Evolutionary conservation across 257 asterid species (phyloP).

Genomic region (Lantana camara): DNA sequence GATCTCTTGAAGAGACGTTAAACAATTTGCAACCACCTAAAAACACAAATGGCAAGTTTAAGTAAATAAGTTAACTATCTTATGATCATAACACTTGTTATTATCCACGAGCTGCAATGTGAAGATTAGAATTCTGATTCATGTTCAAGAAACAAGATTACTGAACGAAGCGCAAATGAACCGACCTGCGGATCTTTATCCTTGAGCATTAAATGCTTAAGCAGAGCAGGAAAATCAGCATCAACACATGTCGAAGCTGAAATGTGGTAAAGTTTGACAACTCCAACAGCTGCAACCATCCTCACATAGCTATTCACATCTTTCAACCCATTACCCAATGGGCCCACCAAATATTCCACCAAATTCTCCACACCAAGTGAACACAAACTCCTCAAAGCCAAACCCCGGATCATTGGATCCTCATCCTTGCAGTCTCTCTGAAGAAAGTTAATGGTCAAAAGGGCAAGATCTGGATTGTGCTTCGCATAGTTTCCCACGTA

Average conservation of each 20-base stretch:
- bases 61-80: constrained; percentile 6
- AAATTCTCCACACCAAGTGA: constrained; percentile 94
- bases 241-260: constrained; percentile 88
- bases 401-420: constrained; percentile 98
- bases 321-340: constrained; percentile 82
- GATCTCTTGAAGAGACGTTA: constrained; percentile 87
- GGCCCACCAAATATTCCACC: constrained; percentile 98
- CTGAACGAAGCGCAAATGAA: constrained; percentile 13
- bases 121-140: no score
- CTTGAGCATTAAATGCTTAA: constrained; percentile 90
- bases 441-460: constrained; percentile 92
- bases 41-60: constrained; percentile 22
- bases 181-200: constrained; percentile 94
- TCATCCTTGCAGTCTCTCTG: constrained; percentile 98
- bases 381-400: constrained; percentile 97
- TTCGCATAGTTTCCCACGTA: constrained; percentile 97
- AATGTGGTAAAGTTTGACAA: constrained; percentile 86
- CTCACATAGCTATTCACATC: constrained; percentile 91
- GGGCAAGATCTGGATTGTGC: constrained; percentile 94
- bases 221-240: constrained; percentile 82
- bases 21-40: constrained; percentile 94
- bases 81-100: background rate
- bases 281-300: constrained; percentile 89
- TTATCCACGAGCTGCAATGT: no score
- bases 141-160: no score